Percentiles rank a stretch among this genome's conserved stretches.
phyloP scores from a whole-genome alignment of 2,329 filamentous ascomycete species.

The Cladorrhinum sp. region DNA sequence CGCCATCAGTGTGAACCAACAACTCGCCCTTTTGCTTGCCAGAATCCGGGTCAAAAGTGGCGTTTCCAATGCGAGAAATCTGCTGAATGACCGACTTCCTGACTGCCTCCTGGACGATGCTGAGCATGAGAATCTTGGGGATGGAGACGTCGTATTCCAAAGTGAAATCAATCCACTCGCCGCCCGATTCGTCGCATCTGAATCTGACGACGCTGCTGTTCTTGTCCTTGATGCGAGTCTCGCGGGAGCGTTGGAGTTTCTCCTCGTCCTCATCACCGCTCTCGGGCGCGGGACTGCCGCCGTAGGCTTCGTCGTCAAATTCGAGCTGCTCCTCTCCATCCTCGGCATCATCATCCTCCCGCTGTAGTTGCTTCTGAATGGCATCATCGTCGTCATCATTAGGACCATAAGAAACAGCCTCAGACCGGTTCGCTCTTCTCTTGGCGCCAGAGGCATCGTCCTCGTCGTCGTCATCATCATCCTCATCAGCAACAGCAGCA shows the following conservation, averaged over 20 bases:
- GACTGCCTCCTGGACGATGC: constrained; percentile 78
- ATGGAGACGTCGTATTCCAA: constrained; percentile 77
- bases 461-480: constrained; percentile 71
- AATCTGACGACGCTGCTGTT: constrained; percentile 71
- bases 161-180: constrained; percentile 74
- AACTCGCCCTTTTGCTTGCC: constrained; percentile 44
- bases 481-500: constrained; percentile 52
- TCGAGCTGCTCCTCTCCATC: constrained; percentile 53
- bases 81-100: constrained; percentile 81
- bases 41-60: constrained; percentile 58
- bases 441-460: constrained; percentile 74
- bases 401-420: constrained; percentile 84
- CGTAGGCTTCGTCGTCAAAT: constrained; percentile 46
- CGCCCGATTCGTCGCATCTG: constrained; percentile 71
- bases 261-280: constrained; percentile 39
- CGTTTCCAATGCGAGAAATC: constrained; percentile 72
- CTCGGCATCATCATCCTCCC: constrained; percentile 52
- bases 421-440: constrained; percentile 69
- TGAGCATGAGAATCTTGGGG: constrained; percentile 90
- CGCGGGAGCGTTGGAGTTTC: constrained; percentile 38
- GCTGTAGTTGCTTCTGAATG: constrained; percentile 62
- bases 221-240: constrained; percentile 61
- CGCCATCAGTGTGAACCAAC: constrained; percentile 74
- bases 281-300: constrained; percentile 45
- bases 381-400: constrained; percentile 89